A percentile compares a stretch with the other conserved stretches of the same genome.
Evolutionary conservation across 352 stramenopile genomes (phyloP).

Genomic region (Phytopythium litorale): DNA sequence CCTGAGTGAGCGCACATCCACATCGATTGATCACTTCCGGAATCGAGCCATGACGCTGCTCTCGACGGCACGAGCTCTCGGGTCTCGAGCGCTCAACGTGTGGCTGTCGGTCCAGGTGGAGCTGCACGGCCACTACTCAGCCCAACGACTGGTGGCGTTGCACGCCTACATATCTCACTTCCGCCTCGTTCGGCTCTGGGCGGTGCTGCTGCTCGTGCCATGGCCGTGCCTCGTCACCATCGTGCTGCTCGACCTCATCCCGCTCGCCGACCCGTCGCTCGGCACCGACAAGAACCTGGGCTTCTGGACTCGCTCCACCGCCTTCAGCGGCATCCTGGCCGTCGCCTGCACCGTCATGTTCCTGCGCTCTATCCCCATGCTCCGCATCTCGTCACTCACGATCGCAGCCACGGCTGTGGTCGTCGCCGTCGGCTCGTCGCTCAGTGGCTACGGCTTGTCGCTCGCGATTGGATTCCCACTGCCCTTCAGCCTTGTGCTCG

Average conservation of each 20-base stretch:
- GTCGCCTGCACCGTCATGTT: conserved; percentile 19
- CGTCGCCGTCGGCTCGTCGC: background rate
- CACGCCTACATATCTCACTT: conserved; percentile 4
- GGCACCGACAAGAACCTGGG: conserved; percentile 9
- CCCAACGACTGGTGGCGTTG: conserved; percentile 10
- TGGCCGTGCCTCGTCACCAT: conserved; percentile 17
- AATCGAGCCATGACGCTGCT: background rate
- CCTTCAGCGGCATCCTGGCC: conserved; percentile 17
- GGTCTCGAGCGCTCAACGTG: background rate
- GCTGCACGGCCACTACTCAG: conserved; percentile 9
- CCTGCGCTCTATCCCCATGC: conserved; percentile 15
- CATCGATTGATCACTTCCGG: background rate
- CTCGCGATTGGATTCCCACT: conserved; percentile 26
- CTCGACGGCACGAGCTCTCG: background rate
- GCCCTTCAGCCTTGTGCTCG: conserved; percentile 27
- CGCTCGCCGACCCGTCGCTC: conserved; percentile 8
- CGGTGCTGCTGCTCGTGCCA: conserved; percentile 10
- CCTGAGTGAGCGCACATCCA: background rate
- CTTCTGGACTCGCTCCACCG: conserved; percentile 15
- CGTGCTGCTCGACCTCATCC: conserved; percentile 15
- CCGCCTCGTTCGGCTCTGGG: conserved; percentile 4
- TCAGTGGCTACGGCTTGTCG: conserved; percentile 11
- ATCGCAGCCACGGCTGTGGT: conserved; percentile 8
- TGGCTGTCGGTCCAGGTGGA: conserved; percentile 1
- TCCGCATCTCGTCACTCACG: conserved; percentile 1